Evolutionary conservation across 768 basidiomycete species (phyloP), one percentile per base, ranked within the genome.

Genomic region (Kwoniella botswanensis): DNA sequence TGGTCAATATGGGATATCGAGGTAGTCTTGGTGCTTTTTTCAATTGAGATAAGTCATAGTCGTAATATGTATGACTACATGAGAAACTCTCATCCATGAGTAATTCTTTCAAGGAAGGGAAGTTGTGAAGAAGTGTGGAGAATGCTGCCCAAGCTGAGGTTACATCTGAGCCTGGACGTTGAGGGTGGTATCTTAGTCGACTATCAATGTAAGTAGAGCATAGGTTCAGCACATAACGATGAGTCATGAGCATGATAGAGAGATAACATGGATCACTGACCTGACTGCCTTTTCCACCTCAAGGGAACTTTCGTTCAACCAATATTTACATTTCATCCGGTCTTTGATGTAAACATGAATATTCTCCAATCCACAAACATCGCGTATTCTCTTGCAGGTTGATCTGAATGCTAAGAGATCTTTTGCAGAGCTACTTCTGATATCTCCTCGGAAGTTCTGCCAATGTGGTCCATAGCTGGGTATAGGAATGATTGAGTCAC

Each of bases 391-490:
- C 24, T 22, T 55, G 21, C 53, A 53, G 15, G 53, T 52, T 7
- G 24, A 15, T 26, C 63, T 10, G 21, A 64, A 53, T 10, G 53
- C 46, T 4, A 54, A 35, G 50, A 50, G 53, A 24, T 64, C 63
- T 22, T 21, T 22, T 7, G 50, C 63, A 21, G 24, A 18, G 7
- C 50, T 18, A 15, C 17, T 13, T n/a, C 43, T 21, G 24, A 64
- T 54, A 9, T 64, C 63, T 22, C 46, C 17, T 15, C 5, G 7
- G n/a, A n/a, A 64, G 50, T 64, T 64, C 43, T 64, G 17, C 63
- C 63, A 64, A 29, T 53, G 50, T 12, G 63, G 63, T 15, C 50
- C 50, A 4, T 53, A 64, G 5, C 35, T 43, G 0, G 63, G 63
- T 13, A 54, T 21, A 7, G 63, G 50, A 26, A 64, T 10, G 35